Conservation (phyloP, 768 basidiomycete species). For the Pulveroboletus ravenelii region DNA sequence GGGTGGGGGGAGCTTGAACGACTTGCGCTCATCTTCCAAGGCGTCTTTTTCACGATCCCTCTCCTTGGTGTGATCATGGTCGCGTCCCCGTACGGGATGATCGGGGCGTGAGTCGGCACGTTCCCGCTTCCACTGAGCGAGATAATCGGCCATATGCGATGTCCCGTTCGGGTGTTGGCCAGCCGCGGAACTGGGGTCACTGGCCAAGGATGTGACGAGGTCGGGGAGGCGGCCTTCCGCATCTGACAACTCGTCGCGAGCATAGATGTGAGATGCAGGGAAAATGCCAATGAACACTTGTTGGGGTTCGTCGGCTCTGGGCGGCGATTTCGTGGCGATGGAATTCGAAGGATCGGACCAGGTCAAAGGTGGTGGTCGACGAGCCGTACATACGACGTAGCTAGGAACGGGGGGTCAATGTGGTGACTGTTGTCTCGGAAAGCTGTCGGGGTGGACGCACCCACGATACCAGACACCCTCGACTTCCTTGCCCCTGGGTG, state of each 20-base stretch:
- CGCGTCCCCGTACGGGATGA: conserved; percentile 29
- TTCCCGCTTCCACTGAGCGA: conserved; percentile 41
- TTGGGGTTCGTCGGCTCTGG: conserved; percentile 70
- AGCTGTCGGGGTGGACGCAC: conserved; percentile 43
- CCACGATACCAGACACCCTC: conserved; percentile 92
- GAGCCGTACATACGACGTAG: conserved; percentile 81
- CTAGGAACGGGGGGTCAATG: conserved; percentile 34
- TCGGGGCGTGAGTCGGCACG: conserved; percentile 26
- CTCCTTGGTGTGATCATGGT: conserved; percentile 34
- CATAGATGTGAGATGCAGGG: conserved; percentile 81
- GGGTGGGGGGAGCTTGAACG: conserved; percentile 68
- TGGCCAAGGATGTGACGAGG: conserved; percentile 55
- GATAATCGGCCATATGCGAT: conserved; percentile 42
- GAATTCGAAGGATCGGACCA: conserved; percentile 58
- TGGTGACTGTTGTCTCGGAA: neutral
- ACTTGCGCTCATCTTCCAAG: conserved; percentile 57
- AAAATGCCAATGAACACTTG: conserved; percentile 95
- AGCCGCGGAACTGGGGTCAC: conserved; percentile 27
- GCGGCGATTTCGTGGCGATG: conserved; percentile 36
- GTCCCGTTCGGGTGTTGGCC: conserved; percentile 33
- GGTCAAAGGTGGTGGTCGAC: conserved; percentile 60
- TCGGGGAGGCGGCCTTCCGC: conserved; percentile 83
- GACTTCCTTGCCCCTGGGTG: conserved; percentile 63
- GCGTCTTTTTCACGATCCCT: conserved; percentile 61
- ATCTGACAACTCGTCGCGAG: conserved; percentile 82